Base-by-base conservation (phyloP, 305 asterid genomes). In the Coffea humblotiana region DNA sequence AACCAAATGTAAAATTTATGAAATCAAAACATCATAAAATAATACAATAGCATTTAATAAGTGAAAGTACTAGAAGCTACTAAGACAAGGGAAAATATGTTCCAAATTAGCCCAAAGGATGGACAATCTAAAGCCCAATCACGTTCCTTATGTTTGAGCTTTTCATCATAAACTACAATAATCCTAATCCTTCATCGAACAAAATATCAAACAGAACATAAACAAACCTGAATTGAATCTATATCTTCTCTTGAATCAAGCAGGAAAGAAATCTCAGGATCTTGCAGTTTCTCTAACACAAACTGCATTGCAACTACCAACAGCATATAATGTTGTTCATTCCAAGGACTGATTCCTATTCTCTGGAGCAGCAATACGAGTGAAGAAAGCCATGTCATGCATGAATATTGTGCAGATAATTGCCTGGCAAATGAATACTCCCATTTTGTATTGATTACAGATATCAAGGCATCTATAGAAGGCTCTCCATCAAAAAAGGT, bases 351-450 rank as follows among this genome's bases (percentile, higher is more conserved):
- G 67, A 47, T 85, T 84, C 86, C 86, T 56, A 92, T 85, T 85
- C 87, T 90, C 85, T 90, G 89, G 79, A 95, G 96, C 79, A 88
- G 84, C 75, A 82, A 56, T 78, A 88, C 86, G 72, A 94, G 86
- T 75, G 99, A 92, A 69, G 91, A 95, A 82, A 95, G 95, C 96
- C 97, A 91, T 72, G 87, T 88, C 51, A 88, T 86, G 91, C 98
- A 91, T 10, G 96, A 86, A 85, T 90, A 95, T 80, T 94, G 97
- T 83, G 87, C 93, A 69, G 87, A 90, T 71, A 93, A 90, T 84
- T 85, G 87, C 85, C 84, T 78, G 13, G 96, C 86, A 78, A 94
- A 94, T 85, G 83, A 82, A 82, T 92, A 95, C 90, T 95, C 96
- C 99, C 98, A 95, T 77, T 89, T 88, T 79, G 81, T 83, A 78